A percentile compares a stretch with the other conserved stretches of the same genome.
These are phyloP conservation scores for Hypoxylon sp. DNA, from an alignment of 2,329 filamentous ascomycete species.

Conservation along the genomic window DNA sequence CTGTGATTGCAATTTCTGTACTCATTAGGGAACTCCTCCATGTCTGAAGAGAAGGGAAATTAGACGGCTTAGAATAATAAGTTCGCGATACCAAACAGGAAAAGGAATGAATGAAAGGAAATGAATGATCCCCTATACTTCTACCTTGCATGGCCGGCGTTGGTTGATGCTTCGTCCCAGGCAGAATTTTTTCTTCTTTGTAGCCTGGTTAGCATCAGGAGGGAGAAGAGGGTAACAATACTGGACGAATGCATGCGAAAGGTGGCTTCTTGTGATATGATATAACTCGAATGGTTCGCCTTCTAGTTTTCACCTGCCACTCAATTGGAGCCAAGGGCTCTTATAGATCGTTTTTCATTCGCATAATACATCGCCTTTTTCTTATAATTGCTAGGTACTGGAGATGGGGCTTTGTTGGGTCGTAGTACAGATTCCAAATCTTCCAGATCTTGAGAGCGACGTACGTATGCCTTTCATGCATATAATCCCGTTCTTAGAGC, in stretches of 20 bases:
- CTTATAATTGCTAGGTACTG: slow-evolving; percentile 9
- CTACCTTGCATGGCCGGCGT: slow-evolving; percentile 47
- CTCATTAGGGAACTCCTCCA: slow-evolving; percentile 17
- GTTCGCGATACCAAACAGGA: slow-evolving; percentile 32
- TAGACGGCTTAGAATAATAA: slow-evolving; percentile 29
- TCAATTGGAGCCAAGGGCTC: slow-evolving; percentile 27
- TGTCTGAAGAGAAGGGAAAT: slow-evolving; percentile 19
- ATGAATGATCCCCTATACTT: slow-evolving; percentile 29
- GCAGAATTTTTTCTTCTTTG: slow-evolving; percentile 34
- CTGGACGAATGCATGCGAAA: slow-evolving; percentile 34
- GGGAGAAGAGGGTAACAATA: slow-evolving; percentile 27
- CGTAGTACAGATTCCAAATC: background rate
- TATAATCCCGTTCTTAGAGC: background rate
- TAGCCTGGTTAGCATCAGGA: slow-evolving; percentile 38
- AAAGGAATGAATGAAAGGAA: slow-evolving; percentile 32
- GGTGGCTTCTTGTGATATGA: slow-evolving; percentile 38
- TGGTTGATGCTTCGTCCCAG: slow-evolving; percentile 35
- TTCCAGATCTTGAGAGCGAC: background rate
- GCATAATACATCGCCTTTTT: slow-evolving; percentile 31
- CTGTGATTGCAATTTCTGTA: slow-evolving; percentile 18
- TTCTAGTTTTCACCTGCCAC: slow-evolving; percentile 19
- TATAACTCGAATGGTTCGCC: slow-evolving; percentile 24
- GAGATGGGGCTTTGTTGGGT: background rate
- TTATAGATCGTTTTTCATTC: slow-evolving; percentile 26
- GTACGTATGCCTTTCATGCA: background rate